Evolutionary conservation across 768 basidiomycete genomes (phyloP).

Genomic region (Auriscalpium vulgare): DNA sequence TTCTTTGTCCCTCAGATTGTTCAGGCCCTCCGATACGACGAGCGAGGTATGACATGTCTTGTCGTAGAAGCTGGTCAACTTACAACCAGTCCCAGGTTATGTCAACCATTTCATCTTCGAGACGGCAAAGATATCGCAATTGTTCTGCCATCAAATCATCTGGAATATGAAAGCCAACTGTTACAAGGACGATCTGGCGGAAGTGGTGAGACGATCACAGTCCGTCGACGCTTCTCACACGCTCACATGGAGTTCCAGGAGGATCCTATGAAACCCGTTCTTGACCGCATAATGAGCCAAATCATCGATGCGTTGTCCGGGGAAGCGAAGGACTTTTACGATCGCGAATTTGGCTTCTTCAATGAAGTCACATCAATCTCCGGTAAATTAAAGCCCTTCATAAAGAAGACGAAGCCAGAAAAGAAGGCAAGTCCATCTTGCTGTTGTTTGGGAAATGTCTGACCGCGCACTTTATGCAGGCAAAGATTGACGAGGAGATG

Average conservation of each 20-base stretch:
- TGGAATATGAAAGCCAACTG: slow-evolving; percentile 99
- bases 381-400: slow-evolving; percentile 92
- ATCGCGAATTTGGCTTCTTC: slow-evolving; percentile 94
- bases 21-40: slow-evolving; percentile 88
- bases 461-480: slow-evolving; percentile 35
- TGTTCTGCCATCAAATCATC: slow-evolving; percentile 98
- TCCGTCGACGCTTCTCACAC: neutral
- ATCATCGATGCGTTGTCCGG: slow-evolving; percentile 86
- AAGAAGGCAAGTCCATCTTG: slow-evolving; percentile 63
- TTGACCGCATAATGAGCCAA: slow-evolving; percentile 77
- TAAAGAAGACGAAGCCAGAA: slow-evolving; percentile 91
- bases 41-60: slow-evolving; percentile 50
- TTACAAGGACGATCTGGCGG: slow-evolving; percentile 84
- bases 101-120: slow-evolving; percentile 94
- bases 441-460: neutral
- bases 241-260: slow-evolving; percentile 40
- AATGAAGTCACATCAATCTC: slow-evolving; percentile 96
- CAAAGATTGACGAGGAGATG: slow-evolving; percentile 99
- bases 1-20: slow-evolving; percentile 99
- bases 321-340: slow-evolving; percentile 81
- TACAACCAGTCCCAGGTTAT: slow-evolving; percentile 51
- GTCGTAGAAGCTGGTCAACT: neutral
- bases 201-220: slow-evolving; percentile 45
- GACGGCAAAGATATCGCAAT: slow-evolving; percentile 92
- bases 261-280: slow-evolving; percentile 91